Evolutionary conservation across 305 asterid genomes (phyloP).

Genomic region (Ilex paraguariensis): DNA sequence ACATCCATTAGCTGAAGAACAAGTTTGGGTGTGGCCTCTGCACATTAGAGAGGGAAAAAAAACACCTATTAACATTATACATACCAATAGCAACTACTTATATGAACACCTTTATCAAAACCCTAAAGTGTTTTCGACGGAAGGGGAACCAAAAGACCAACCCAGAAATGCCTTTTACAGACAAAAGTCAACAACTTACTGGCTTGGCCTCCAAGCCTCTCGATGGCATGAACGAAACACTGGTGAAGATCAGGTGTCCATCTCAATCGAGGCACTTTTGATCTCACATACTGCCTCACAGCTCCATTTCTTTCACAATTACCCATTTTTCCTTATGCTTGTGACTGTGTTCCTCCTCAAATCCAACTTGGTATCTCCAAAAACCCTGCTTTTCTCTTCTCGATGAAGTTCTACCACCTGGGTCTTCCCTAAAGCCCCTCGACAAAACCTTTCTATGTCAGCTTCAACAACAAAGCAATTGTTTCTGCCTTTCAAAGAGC

Average conservation of each 20-base stretch:
- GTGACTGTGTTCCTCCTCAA: background rate
- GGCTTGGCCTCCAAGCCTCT: slow-evolving; percentile 63
- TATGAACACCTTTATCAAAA: background rate
- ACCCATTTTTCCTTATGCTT: background rate
- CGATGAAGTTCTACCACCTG: background rate
- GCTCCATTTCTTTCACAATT: background rate
- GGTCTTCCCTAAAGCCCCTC: background rate
- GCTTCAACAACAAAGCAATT: background rate
- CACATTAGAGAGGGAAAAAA: background rate
- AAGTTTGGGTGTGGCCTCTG: slow-evolving; percentile 12
- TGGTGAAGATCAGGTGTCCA: slow-evolving; percentile 85
- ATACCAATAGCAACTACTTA: background rate
- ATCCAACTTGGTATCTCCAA: background rate
- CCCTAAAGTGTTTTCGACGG: background rate
- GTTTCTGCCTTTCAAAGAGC: background rate
- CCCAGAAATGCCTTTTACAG: background rate
- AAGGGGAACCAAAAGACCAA: background rate
- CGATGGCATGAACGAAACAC: slow-evolving; percentile 57
- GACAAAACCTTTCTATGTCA: background rate
- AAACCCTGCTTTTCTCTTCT: background rate
- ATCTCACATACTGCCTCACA: slow-evolving; percentile 8
- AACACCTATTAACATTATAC: background rate
- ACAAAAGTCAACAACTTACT: slow-evolving; percentile 17
- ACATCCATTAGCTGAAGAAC: slow-evolving; percentile 8
- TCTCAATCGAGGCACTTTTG: slow-evolving; percentile 28